Percentiles rank a stretch among this genome's conserved stretches.
Conservation (phyloP, 2,329 filamentous ascomycete species). For the Verticillium isaacii region DNA sequence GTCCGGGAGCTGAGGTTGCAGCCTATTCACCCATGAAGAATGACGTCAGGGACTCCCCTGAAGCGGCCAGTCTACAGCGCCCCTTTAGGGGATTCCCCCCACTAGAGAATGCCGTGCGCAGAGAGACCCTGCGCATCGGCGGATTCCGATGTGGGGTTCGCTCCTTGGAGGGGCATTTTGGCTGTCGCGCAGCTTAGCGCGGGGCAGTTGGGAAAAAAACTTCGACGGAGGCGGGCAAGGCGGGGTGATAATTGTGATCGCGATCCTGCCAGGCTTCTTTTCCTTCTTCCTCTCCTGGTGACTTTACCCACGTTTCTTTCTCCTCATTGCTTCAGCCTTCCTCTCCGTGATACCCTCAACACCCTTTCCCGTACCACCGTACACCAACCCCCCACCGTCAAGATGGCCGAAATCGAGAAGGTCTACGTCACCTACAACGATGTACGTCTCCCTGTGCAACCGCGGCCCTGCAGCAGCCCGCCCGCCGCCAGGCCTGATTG, state of each 20-base stretch:
- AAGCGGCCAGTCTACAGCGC: not conserved
- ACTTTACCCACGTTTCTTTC: not conserved
- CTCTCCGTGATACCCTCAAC: not conserved
- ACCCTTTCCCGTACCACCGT: not conserved
- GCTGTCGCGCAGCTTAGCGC: not conserved
- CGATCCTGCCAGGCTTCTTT: not conserved
- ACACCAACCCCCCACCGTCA: not conserved
- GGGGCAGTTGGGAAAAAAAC: not conserved
- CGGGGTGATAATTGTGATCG: not conserved
- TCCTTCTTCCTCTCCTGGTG: not conserved
- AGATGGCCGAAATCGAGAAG: constrained; percentile 67
- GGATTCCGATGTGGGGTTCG: not conserved
- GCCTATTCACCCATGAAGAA: not conserved
- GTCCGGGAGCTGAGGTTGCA: too few species aligned
- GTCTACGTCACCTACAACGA: constrained; percentile 90
- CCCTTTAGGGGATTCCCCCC: not conserved
- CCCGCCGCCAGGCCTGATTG: not conserved
- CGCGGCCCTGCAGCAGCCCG: not conserved
- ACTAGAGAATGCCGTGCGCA: too few species aligned
- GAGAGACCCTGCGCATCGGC: not conserved
- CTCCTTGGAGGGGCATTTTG: not conserved
- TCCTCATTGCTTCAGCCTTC: not conserved
- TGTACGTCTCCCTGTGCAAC: constrained; percentile 45
- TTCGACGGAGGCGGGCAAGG: not conserved
- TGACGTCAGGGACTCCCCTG: not conserved